phyloP scores from a whole-genome alignment of 257 asterid species.

The Ehretia macrophylla region DNA sequence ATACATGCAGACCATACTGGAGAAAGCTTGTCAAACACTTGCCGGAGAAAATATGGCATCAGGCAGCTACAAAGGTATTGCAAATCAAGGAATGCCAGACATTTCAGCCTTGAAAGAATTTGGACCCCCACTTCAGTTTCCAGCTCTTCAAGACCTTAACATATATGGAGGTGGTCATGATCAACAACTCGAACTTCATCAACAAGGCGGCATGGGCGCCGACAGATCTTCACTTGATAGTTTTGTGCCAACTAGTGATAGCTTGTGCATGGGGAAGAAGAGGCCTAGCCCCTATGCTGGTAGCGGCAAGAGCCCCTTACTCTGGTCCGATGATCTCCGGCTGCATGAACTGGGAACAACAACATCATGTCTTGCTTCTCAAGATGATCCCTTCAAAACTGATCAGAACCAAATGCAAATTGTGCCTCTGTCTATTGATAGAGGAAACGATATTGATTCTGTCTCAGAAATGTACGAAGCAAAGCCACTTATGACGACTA shows the following conservation, averaged over 20 bases:
- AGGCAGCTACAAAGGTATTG: constrained; percentile 34
- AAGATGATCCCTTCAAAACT: constrained; percentile 14
- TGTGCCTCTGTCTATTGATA: constrained; percentile 34
- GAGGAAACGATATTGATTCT: constrained; percentile 37
- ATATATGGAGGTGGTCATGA: constrained; percentile 47
- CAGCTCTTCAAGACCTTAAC: constrained; percentile 83
- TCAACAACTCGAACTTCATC: constrained; percentile 42
- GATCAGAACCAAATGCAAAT: constrained; percentile 31
- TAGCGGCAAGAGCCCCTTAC: constrained; percentile 47
- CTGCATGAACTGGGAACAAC: constrained; percentile 52
- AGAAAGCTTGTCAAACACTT: constrained; percentile 94
- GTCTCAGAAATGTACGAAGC: constrained; percentile 50
- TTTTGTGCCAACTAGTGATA: constrained; percentile 23
- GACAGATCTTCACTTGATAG: constrained; percentile 41
- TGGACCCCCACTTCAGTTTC: constrained; percentile 45
- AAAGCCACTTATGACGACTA: constrained; percentile 26
- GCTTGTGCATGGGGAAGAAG: constrained; percentile 45
- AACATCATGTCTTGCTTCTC: constrained; percentile 25
- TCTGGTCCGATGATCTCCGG: constrained; percentile 73
- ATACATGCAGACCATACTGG: constrained; percentile 92
- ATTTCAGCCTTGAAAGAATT: constrained; percentile 42
- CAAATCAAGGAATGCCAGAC: constrained; percentile 28
- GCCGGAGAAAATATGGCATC: constrained; percentile 64
- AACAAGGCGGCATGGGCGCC: constrained; percentile 9
- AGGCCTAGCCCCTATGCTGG: constrained; percentile 44